Conservation (phyloP, 352 stramenopile species). For the Globisporangium irregulare region DNA sequence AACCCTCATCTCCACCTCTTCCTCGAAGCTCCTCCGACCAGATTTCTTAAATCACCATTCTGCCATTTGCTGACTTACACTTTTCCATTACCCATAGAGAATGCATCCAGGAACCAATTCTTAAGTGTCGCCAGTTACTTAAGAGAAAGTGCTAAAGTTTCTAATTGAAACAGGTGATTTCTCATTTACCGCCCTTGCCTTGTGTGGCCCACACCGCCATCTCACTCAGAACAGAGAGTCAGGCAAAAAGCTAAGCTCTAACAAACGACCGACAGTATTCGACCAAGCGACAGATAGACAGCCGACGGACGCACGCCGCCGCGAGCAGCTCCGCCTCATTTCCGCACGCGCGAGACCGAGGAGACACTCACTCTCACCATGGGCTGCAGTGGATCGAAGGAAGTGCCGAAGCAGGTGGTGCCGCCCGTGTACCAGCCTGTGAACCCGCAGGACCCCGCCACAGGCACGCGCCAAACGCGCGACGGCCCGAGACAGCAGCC, state of each 20-base stretch:
- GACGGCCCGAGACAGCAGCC: not conserved
- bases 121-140: not conserved
- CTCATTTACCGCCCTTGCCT: not conserved
- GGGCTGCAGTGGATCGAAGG: conserved; percentile 17
- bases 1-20: not conserved
- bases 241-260: conserved; percentile 1
- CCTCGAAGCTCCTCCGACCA: not conserved
- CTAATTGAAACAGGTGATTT: conserved; percentile 4
- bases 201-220: not conserved
- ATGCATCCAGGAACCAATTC: too few species aligned
- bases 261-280: conserved; percentile 3
- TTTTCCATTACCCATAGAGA: too few species aligned
- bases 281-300: conserved; percentile 8
- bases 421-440: not conserved
- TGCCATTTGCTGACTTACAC: not conserved
- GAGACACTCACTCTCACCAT: conserved; percentile 3
- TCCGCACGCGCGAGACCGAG: conserved; percentile 3
- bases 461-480: not conserved
- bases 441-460: conserved; percentile 9
- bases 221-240: conserved; percentile 6
- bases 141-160: not conserved
- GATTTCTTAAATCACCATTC: not conserved
- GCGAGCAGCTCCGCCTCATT: conserved; percentile 8
- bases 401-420: conserved; percentile 3
- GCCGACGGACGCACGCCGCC: not conserved